These are phyloP conservation scores for Wickerhamiella kurtzmanii DNA, from an alignment of 805 yeast genomes.

Conservation along the genomic window DNA sequence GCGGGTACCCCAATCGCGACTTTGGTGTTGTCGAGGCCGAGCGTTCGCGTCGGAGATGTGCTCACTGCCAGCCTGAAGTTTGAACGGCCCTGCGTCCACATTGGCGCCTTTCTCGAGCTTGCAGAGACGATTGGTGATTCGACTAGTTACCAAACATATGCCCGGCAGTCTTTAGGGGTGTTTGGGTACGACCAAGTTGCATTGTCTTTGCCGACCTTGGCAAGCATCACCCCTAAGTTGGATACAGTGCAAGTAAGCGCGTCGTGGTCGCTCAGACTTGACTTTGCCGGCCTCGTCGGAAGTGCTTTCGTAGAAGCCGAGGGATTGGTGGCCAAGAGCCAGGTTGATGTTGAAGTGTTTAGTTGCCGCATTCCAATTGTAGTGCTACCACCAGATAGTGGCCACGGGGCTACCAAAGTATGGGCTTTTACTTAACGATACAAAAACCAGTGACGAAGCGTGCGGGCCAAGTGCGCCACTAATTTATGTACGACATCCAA, in stretches of 20 bases:
- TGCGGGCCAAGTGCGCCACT: too few relatives aligned
- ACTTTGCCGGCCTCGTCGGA: constrained; percentile 16
- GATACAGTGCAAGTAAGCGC: constrained; percentile 16
- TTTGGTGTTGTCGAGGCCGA: constrained; percentile 23
- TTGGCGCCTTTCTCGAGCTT: constrained; percentile 30
- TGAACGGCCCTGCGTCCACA: constrained; percentile 27
- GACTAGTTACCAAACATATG: constrained; percentile 11
- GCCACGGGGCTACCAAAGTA: constrained; percentile 9
- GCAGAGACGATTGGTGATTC: constrained; percentile 23
- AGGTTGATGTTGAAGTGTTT: constrained; percentile 15
- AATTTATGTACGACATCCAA: neutral
- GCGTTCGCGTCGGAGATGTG: constrained; percentile 32
- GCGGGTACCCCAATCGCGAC: constrained; percentile 31
- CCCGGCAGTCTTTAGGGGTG: constrained; percentile 12
- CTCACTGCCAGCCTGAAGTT: constrained; percentile 31
- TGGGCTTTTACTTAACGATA: constrained; percentile 9
- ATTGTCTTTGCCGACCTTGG: constrained; percentile 15
- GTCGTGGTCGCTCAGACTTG: constrained; percentile 15
- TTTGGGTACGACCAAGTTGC: constrained; percentile 15
- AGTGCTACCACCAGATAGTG: constrained; percentile 14
- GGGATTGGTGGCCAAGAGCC: constrained; percentile 15
- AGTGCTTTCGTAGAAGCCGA: constrained; percentile 9
- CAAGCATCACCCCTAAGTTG: constrained; percentile 14
- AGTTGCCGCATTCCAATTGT: constrained; percentile 17
- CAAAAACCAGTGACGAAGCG: too few relatives aligned